phyloP scores from a whole-genome alignment of 2,329 filamentous ascomycete species.

The Scleromitrula shiraiana region DNA sequence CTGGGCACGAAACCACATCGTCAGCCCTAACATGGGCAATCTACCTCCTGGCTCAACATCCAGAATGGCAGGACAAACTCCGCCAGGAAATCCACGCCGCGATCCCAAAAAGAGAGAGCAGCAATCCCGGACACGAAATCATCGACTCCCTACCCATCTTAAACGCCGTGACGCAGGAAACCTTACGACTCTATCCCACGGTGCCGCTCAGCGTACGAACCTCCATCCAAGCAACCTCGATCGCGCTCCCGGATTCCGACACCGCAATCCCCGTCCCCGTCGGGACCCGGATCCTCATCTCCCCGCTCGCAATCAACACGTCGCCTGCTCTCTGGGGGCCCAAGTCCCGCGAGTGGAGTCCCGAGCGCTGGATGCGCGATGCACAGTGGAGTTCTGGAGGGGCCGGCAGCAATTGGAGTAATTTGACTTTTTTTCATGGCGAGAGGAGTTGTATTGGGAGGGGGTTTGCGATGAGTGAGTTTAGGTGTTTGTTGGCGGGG shows the following conservation, averaged over 20 bases:
- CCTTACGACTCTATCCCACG: conserved; percentile 58
- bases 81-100: conserved; percentile 46
- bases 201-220: conserved; percentile 57
- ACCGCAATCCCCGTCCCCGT: conserved; percentile 49
- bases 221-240: conserved; percentile 45
- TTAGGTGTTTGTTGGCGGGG: conserved; percentile 31
- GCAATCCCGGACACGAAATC: conserved; percentile 35
- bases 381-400: conserved; percentile 45
- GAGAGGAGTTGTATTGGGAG: conserved; percentile 78
- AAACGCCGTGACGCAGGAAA: conserved; percentile 59
- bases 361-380: conserved; percentile 45
- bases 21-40: conserved; percentile 64
- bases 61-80: conserved; percentile 47
- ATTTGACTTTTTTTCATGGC: conserved; percentile 78
- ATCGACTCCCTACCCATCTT: conserved; percentile 60
- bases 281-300: conserved; percentile 46
- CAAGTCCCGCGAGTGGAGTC: conserved; percentile 52
- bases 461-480: conserved; percentile 72
- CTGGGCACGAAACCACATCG: conserved; percentile 72
- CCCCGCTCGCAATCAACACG: conserved; percentile 49
- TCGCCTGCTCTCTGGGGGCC: conserved; percentile 50
- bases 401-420: conserved; percentile 66
- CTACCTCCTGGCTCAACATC: conserved; percentile 52
- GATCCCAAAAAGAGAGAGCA: too few relatives aligned
- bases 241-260: conserved; percentile 49